A percentile compares a stretch with the other conserved stretches of the same genome.
phyloP scores from a whole-genome alignment of 2,329 filamentous ascomycete species.

The Aspergillus latus region DNA sequence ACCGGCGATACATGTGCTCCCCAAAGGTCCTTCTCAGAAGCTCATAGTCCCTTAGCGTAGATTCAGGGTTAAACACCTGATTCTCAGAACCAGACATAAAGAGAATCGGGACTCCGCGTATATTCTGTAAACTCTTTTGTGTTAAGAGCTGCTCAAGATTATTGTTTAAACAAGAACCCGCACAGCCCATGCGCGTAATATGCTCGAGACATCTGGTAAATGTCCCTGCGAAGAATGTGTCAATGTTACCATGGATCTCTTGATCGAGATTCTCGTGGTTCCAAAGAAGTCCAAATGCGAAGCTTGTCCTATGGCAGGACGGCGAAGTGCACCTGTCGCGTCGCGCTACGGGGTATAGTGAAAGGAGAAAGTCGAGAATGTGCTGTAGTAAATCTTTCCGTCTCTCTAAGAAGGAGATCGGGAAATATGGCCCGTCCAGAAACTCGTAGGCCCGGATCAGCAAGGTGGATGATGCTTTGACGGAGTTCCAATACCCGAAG shows the following conservation, averaged over 20 bases:
- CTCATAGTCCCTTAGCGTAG: slow-evolving; percentile 26
- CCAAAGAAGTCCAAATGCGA: slow-evolving; percentile 40
- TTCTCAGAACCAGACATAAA: slow-evolving; percentile 28
- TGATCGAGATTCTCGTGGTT: slow-evolving; percentile 36
- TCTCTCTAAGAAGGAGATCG: slow-evolving; percentile 2
- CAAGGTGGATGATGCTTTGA: slow-evolving; percentile 8
- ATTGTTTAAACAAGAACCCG: slow-evolving; percentile 5
- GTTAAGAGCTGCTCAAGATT: neutral
- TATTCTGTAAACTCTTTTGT: slow-evolving; percentile 11
- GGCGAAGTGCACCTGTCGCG: slow-evolving; percentile 34
- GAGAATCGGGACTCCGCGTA: slow-evolving; percentile 25
- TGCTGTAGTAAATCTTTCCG: slow-evolving; percentile 16
- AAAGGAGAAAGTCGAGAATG: slow-evolving; percentile 24
- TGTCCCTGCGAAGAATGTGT: slow-evolving; percentile 30
- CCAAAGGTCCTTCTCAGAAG: slow-evolving; percentile 24
- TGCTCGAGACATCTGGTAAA: slow-evolving; percentile 32
- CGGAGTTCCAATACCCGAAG: slow-evolving; percentile 21
- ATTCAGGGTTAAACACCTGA: slow-evolving; percentile 27
- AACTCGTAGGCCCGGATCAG: slow-evolving; percentile 12
- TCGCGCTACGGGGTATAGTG: slow-evolving; percentile 35
- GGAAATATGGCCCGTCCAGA: slow-evolving; percentile 19
- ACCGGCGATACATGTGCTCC: slow-evolving; percentile 20
- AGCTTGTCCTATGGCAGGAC: slow-evolving; percentile 33
- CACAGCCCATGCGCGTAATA: slow-evolving; percentile 25
- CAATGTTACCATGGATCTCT: slow-evolving; percentile 31